phyloP scores from a whole-genome alignment of 2,329 filamentous ascomycete genomes.

The Cladosporium velox region DNA sequence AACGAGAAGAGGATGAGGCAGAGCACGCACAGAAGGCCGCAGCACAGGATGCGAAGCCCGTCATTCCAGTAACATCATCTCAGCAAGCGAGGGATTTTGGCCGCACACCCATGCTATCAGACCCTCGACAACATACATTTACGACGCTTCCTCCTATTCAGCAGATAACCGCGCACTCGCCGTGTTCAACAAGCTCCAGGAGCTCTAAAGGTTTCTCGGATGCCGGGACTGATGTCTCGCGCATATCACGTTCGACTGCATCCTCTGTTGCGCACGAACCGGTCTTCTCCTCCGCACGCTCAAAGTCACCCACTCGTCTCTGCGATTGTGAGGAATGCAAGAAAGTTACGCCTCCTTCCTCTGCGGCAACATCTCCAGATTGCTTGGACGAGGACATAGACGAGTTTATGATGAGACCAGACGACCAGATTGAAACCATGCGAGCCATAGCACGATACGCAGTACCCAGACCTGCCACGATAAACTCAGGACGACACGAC shows the following conservation, averaged over 20 bases:
- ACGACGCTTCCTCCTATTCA: neutral
- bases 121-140: neutral
- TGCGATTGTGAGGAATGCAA: slow-evolving; percentile 8
- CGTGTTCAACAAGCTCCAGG: neutral
- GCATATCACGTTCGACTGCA: neutral
- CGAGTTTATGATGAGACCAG: neutral
- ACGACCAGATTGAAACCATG: slow-evolving; percentile 14
- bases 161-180: neutral
- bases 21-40: neutral
- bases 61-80: neutral
- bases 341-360: neutral
- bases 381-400: neutral
- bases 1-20: neutral
- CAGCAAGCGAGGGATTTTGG: neutral
- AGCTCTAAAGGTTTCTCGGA: neutral
- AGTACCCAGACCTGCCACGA: neutral
- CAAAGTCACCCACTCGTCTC: neutral
- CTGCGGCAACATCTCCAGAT: neutral
- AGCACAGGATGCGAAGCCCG: neutral
- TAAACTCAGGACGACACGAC: slow-evolving; percentile 17
- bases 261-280: neutral
- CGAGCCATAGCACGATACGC: slow-evolving; percentile 4
- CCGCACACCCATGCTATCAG: neutral
- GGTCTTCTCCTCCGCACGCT: neutral
- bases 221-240: neutral